Evolutionary conservation across 2,329 filamentous ascomycete species (phyloP), one percentile per base, ranked within the genome.

Genomic region (Fonsecaea pedrosoi): DNA sequence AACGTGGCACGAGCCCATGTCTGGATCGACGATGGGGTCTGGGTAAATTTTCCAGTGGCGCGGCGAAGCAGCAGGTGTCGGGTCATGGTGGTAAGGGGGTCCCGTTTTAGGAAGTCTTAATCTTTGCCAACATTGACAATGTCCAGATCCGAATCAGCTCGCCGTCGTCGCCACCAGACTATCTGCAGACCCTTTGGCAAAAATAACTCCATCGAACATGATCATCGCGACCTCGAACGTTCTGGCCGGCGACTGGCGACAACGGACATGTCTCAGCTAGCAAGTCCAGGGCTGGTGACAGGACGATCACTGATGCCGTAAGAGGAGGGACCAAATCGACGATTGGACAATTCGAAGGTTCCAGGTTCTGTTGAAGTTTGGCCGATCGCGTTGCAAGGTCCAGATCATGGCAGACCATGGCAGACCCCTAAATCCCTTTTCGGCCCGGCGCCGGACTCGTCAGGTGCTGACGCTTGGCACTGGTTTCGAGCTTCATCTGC

Each of bases 401-500:
- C 54, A 55, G 54, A 55, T 55, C 54, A 55, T 34, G 30, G 54
- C 30, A 54, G n/a, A 21, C 42, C n/a, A 8, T 21, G n/a, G 8
- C 18, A 25, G 45, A 50, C 45, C 9, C 45, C 45, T 13, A 50
- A 21, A 34, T 12, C 54, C 54, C 35, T 32, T 6, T 35, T 37
- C 54, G 54, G 30, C 54, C 30, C 54, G 54, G 8, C 54, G n/a
- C 25, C 54, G 54, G 54, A 25, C 35, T 42, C 34, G n/a, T 25
- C 37, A 54, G 34, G 30, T 38, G 60, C 60, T 62, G 60, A 62
- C 60, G 15, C 48, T 53, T 66, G 64, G 59, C 64, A 40, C 25
- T 38, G 38, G n/a, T 42, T 54, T 21, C 18, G 42, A 34, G 54
- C 45, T 35, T 42, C 40, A 50, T 40, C 59, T 50, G 37, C 48